A percentile compares a stretch with the other conserved stretches of the same genome.
Evolutionary conservation across 2,329 filamentous ascomycete species (phyloP).

Genomic region (Orbilia brochopaga): DNA sequence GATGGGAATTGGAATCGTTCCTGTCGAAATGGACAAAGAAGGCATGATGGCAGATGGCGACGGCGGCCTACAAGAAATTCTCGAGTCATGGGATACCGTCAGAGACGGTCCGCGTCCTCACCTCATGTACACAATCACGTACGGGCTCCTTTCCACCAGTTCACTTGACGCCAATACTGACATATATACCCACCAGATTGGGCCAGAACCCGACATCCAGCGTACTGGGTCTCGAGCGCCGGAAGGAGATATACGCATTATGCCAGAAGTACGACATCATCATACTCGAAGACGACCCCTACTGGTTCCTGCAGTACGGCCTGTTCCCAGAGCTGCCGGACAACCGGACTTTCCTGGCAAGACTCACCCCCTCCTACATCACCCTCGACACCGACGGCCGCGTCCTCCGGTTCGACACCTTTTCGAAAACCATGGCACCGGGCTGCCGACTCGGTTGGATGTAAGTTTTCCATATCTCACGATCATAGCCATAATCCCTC

Average conservation of each 20-base stretch:
- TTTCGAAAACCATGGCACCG: constrained; percentile 89
- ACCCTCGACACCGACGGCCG: constrained; percentile 82
- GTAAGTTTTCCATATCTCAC: constrained; percentile 1
- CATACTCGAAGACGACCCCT: constrained; percentile 92
- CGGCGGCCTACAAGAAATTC: constrained; percentile 76
- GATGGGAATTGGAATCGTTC: constrained; percentile 73
- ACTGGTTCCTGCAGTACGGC: constrained; percentile 92
- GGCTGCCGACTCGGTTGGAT: constrained; percentile 91
- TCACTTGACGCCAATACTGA: neutral
- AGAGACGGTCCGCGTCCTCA: constrained; percentile 75
- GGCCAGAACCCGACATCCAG: constrained; percentile 88
- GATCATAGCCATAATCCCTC: neutral
- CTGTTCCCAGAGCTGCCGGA: constrained; percentile 56
- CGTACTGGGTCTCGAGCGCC: constrained; percentile 73
- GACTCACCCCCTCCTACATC: constrained; percentile 73
- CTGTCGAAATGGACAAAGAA: constrained; percentile 76
- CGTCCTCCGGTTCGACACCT: constrained; percentile 88
- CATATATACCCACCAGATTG: constrained; percentile 59
- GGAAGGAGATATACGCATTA: constrained; percentile 78
- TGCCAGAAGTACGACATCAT: constrained; percentile 85
- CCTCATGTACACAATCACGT: constrained; percentile 84
- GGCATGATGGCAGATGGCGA: constrained; percentile 78
- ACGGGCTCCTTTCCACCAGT: neutral
- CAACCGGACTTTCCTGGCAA: constrained; percentile 54
- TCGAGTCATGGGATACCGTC: constrained; percentile 79